Conservation (phyloP, 176 grass and related monocot species). For the Puya raimondii region DNA sequence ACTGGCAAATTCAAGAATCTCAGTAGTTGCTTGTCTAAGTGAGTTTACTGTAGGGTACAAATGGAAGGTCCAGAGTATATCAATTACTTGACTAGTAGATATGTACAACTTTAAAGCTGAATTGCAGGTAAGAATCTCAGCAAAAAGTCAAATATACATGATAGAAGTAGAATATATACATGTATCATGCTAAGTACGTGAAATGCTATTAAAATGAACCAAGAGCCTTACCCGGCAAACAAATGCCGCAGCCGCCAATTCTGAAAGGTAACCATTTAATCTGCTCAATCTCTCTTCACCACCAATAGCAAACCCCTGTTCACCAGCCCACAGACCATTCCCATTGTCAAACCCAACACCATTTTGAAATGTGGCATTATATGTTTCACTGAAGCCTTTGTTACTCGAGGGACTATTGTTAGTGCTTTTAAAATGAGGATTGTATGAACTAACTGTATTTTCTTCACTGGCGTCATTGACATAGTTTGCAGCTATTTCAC, state of each 20-base stretch:
- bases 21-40: neutral
- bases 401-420: neutral
- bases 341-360: constrained; percentile 52
- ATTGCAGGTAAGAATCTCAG: neutral
- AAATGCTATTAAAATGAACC: neutral
- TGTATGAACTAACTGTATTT: neutral
- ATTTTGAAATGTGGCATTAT: constrained; percentile 38
- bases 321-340: constrained; percentile 38
- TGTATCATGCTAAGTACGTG: neutral
- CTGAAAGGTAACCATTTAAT: constrained; percentile 42
- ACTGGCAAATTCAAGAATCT: neutral
- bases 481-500: constrained; percentile 41
- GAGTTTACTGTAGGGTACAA: neutral
- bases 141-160: neutral
- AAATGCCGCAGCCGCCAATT: constrained; percentile 46
- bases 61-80: neutral
- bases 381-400: constrained; percentile 15
- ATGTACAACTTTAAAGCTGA: neutral
- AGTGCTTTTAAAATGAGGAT: constrained; percentile 3
- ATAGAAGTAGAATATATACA: neutral
- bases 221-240: constrained; percentile 38
- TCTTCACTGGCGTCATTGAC: constrained; percentile 26
- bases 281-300: constrained; percentile 37
- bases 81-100: neutral
- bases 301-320: constrained; percentile 47